Base-by-base conservation (phyloP, 768 basidiomycete genomes). In the Pleurotus tuber-regium region DNA sequence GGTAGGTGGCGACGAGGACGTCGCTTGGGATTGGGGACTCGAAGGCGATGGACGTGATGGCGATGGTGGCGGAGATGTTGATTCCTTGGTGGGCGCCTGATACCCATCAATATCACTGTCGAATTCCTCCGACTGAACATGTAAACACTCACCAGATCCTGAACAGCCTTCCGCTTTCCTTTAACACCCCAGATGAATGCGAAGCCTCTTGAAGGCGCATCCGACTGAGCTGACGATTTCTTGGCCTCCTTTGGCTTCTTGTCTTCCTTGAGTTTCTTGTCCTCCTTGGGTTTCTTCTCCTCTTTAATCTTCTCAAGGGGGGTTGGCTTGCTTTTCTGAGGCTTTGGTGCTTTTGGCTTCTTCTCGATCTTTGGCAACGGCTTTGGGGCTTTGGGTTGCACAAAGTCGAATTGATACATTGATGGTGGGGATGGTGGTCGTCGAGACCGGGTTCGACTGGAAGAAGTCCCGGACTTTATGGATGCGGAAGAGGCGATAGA, bases 321-420 rank as follows among this genome's bases (percentile, higher is more conserved):
- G 18, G 31, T 31, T 3, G 46, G 28, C 23, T 48, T 48, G 41
- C 23, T 16, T 25, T 42, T 42, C 10, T 8, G 41, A 4, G 6
- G 9, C 31, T 48, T 48, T 9, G 18, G 28, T 33, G 46, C 19
- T 19, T 48, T 48, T 14, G 3, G 18, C 25, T 48, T 48, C 23
- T 48, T 48, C 46, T 48, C 46, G 18, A 48, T 33, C 46, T 48
- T 48, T 29, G 46, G 46, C 29, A 48, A 30, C 19, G 46, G 46
- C 31, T 35, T 48, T 5, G 46, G 46, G 16, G 46, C 46, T 35
- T 48, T 48, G 29, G 46, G 46, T 35, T 36, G 46, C 14, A 48
- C 21, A 31, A 48, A 48, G 23, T 48, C 46, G 46, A 12, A 48
- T 19, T 48, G 46, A 24, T 48, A 48, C 46, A 48, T 48, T 11